Base-by-base conservation (phyloP, 2,329 filamentous ascomycete species). In the Cytospora leucostoma region DNA sequence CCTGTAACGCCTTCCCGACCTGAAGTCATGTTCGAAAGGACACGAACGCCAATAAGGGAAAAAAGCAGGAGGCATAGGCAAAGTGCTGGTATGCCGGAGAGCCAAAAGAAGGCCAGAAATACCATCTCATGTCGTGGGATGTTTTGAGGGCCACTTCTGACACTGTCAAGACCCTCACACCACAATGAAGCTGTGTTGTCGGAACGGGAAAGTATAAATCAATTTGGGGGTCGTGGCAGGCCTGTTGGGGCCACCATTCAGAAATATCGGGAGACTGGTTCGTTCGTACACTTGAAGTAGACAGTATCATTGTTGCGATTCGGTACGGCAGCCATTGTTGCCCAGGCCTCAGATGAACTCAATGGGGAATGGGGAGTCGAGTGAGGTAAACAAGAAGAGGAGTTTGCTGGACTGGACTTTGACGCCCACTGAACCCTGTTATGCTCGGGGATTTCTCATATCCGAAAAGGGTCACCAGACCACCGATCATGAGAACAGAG, bases 131-230 rank as follows among this genome's bases (percentile, higher is more conserved):
- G 44, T 21, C 44, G 44, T 47, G n/a, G n/a, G 10, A 0, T 21
- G 4, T 32, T 27, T 5, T 21, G 17, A 50, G 33, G 44, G 32
- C 38, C 44, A 37, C 15, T 44, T 35, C 54, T 58, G 58, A 64
- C 58, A 64, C 62, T 64, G 62, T 61, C 62, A 56, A 61, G 62
- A 50, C 62, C 35, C 52, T 54, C 54, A n/a, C 38, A 21, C 11
- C 49, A 32, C n/a, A 55, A 21, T 11, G 15, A 15, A 32, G 21
- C 34, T 44, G 37, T 33, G 32, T 5, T 17, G 11, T 27, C n/a
- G 32, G n/a, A 47, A n/a, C 17, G 27, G 44, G 12, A 54, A 15
- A 12, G 32, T 44, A 15, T 33, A 61, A 32, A 44, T 5, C 33
- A 33, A 37, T 61, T 55, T 7, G 19, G 34, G 19, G 15, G 32